A percentile compares a stretch with the other conserved stretches of the same genome.
Evolutionary conservation across 805 yeast species (phyloP).

Genomic region (Candida boleticola): DNA sequence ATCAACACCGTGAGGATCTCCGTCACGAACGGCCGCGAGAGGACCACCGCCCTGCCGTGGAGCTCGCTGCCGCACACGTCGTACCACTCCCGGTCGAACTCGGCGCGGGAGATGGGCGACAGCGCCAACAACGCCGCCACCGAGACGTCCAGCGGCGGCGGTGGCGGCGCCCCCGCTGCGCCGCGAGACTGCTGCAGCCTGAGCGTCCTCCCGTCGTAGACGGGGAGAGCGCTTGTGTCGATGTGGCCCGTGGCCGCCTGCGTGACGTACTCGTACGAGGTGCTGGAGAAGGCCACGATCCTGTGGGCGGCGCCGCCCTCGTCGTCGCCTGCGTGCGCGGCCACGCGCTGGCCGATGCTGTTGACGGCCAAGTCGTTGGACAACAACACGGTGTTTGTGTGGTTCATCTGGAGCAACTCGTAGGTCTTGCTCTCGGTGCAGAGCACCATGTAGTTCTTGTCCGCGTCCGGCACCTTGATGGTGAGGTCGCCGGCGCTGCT

Average conservation of each 20-base stretch:
- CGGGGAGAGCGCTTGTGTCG: constrained; percentile 29
- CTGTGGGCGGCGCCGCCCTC: constrained; percentile 5
- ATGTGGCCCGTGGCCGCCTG: constrained; percentile 23
- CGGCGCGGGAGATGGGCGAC: constrained; percentile 54
- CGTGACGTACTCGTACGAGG: constrained; percentile 36
- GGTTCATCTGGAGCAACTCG: constrained; percentile 74
- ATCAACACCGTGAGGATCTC: constrained; percentile 26
- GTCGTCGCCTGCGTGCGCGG: not conserved
- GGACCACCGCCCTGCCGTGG: constrained; percentile 39
- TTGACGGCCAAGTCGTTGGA: constrained; percentile 25
- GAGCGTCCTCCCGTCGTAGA: constrained; percentile 15
- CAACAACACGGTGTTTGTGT: constrained; percentile 78
- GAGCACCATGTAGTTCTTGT: constrained; percentile 49
- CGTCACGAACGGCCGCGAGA: constrained; percentile 23
- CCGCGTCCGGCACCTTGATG: constrained; percentile 32
- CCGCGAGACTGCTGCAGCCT: not conserved
- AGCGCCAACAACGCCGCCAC: constrained; percentile 34
- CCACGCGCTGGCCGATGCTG: constrained; percentile 2
- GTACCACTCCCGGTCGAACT: constrained; percentile 55
- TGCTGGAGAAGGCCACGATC: constrained; percentile 26
- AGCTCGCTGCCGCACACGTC: constrained; percentile 54
- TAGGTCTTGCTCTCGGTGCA: constrained; percentile 61
- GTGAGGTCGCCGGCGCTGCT: constrained; percentile 24
- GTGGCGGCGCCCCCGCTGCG: constrained; percentile 32
- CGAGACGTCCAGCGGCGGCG: constrained; percentile 39